Evolutionary conservation across 306 rosid species (phyloP), one percentile per base, ranked within the genome.

Genomic region (Cucurbita ficifolia): DNA sequence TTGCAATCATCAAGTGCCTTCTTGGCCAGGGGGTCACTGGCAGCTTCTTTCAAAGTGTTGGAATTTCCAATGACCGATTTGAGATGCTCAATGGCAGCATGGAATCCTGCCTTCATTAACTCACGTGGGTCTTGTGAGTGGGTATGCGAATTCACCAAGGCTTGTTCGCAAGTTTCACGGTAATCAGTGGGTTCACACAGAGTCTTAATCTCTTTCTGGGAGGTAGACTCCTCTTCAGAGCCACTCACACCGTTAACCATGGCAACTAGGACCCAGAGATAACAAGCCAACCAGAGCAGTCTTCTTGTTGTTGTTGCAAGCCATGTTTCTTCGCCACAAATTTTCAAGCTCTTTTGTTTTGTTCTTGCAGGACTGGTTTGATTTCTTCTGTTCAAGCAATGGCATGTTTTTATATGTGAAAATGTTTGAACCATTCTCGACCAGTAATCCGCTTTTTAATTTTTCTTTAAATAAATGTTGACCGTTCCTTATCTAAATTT

Each of bases 1-100:
- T 67, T 77, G 74, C 98, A 93, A 36, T 79, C 82, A 3, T 79
- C 79, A 13, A 90, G 24, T 0, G 97, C 96, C 18, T 85, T 79
- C 72, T 55, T 84, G 10, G 88, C 67, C 75, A 71, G 76, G 10
- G 83, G 59, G 45, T 90, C 98, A 16, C 76, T 79, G 10, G 74
- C 88, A 13, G 85, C 39, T 8, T 82, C 86, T 2, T 75, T 10
- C 21, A 83, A 48, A 1, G 83, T 56, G 3, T 72, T 2, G 6
- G 94, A 78, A 71, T 84, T 87, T 5, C 54, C 19, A 0, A 90
- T 45, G 8, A 80, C 82, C 0, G 4, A 81, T 1, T 48, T 1
- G 11, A 93, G 42, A 40, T 87, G 79, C 0, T 72, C 50, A 0
- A 81, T 33, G 0, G 90, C 76, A 42, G 76, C 70, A 1, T 60